These are phyloP conservation scores for Berberis vulgaris DNA, from an alignment of 164 flowering plant species.

Conservation along the genomic window DNA sequence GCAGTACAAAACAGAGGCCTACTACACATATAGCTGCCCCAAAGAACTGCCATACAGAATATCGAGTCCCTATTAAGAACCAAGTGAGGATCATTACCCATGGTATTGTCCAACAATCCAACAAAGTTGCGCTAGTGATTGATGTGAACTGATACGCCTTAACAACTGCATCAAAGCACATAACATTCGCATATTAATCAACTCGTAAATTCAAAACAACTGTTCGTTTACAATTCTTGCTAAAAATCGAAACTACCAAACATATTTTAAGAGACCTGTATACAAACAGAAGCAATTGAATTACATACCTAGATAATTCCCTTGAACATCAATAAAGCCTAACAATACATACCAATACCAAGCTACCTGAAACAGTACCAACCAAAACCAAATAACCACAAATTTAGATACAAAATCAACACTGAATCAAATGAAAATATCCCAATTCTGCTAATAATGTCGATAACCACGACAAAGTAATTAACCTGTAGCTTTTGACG, in stretches of 20 bases:
- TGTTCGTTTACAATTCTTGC: background rate
- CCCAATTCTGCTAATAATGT: background rate
- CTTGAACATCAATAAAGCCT: slow-evolving; percentile 77
- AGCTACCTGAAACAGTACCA: slow-evolving; percentile 40
- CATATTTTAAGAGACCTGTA: background rate
- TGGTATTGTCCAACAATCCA: slow-evolving; percentile 72
- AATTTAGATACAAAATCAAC: background rate
- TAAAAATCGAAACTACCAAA: background rate
- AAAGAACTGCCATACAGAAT: slow-evolving; percentile 49
- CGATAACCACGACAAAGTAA: background rate
- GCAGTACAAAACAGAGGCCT: slow-evolving; percentile 64
- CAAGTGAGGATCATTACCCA: slow-evolving; percentile 74
- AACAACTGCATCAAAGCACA: slow-evolving; percentile 35
- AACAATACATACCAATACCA: slow-evolving; percentile 79
- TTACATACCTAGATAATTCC: slow-evolving; percentile 57
- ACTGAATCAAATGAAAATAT: background rate
- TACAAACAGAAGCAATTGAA: background rate
- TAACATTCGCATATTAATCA: background rate
- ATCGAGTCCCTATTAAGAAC: slow-evolving; percentile 56
- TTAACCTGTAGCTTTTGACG: slow-evolving; percentile 44
- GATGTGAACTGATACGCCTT: slow-evolving; percentile 71
- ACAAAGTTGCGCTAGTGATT: slow-evolving; percentile 68
- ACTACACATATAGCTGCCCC: slow-evolving; percentile 49
- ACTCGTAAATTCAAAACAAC: background rate
- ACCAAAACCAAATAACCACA: too few relatives aligned